A percentile compares a stretch with the other conserved stretches of the same genome.
phyloP scores from a whole-genome alignment of 345 rosid genomes.

The Arabidopsis thaliana region DNA sequence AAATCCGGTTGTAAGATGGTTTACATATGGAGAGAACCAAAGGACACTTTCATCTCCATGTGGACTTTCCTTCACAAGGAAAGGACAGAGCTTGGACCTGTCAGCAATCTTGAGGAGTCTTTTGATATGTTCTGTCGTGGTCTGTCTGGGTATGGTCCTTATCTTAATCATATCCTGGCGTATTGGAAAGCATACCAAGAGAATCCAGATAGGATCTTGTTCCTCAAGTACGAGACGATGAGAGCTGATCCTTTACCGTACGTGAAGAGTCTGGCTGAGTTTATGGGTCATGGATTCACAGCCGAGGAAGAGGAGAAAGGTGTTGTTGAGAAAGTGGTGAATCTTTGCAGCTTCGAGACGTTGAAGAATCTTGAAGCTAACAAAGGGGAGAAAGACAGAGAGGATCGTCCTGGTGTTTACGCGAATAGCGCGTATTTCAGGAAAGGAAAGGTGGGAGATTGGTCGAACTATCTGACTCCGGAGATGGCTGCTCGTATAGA shows the following conservation, averaged over 20 bases:
- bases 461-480: conserved; percentile 44
- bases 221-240: conserved; percentile 43
- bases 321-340: conserved; percentile 30
- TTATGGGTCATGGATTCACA: conserved; percentile 44
- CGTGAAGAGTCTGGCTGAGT: conserved; percentile 43
- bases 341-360: conserved; percentile 50
- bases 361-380: conserved; percentile 50
- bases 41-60: conserved; percentile 44
- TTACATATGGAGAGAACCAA: conserved; percentile 50
- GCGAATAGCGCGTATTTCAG: conserved; percentile 42
- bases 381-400: conserved; percentile 32
- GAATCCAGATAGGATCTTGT: conserved; percentile 36
- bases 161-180: conserved; percentile 42
- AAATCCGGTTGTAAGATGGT: conserved; percentile 45
- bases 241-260: conserved; percentile 38
- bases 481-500: conserved; percentile 51
- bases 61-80: conserved; percentile 46
- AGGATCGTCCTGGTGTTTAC: conserved; percentile 18
- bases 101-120: conserved; percentile 39
- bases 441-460: conserved; percentile 56
- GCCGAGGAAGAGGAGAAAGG: conserved; percentile 44
- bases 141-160: conserved; percentile 40
- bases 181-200: conserved; percentile 47
- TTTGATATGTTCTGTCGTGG: conserved; percentile 47
- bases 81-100: conserved; percentile 39